Evolutionary conservation across 108 stramenopile species (phyloP).

Genomic region (Pseudonitzschia multiseries): DNA sequence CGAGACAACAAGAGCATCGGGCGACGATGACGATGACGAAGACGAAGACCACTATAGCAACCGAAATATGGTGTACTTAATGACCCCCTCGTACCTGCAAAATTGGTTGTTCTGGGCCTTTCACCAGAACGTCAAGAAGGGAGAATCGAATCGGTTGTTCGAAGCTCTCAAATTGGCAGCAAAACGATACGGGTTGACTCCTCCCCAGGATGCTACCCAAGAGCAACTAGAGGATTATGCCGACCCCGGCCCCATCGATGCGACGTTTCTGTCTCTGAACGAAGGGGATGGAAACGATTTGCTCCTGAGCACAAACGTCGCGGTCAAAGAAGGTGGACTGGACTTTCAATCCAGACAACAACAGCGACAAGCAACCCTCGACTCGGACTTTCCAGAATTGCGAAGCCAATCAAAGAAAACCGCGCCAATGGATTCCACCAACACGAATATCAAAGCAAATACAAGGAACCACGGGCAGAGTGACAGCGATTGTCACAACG

Average conservation of each 20-base stretch:
- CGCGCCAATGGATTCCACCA: constrained; percentile 18
- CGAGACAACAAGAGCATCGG: constrained; percentile 4
- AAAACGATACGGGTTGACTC: constrained; percentile 23
- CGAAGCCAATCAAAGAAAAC: constrained; percentile 15
- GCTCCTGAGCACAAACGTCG: constrained; percentile 57
- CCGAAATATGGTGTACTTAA: constrained; percentile 47
- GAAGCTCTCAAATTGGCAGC: constrained; percentile 45
- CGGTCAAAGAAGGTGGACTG: constrained; percentile 32
- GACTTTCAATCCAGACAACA: background rate
- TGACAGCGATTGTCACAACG: constrained; percentile 3
- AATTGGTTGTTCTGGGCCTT: constrained; percentile 76
- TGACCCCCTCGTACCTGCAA: constrained; percentile 56
- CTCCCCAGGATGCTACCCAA: constrained; percentile 26
- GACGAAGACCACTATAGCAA: background rate
- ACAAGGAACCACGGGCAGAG: background rate
- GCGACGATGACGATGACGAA: background rate
- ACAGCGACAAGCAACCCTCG: constrained; percentile 10
- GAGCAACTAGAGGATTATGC: constrained; percentile 23
- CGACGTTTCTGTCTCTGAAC: constrained; percentile 41
- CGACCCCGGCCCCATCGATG: constrained; percentile 75
- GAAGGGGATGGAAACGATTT: constrained; percentile 35
- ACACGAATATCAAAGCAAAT: background rate
- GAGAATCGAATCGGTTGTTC: constrained; percentile 33
- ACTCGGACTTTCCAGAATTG: constrained; percentile 13
- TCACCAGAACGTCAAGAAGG: constrained; percentile 40